Evolutionary conservation across 495 filamentous ascomycete genomes (phyloP).

Genomic region (Penicillium diatomitis): DNA sequence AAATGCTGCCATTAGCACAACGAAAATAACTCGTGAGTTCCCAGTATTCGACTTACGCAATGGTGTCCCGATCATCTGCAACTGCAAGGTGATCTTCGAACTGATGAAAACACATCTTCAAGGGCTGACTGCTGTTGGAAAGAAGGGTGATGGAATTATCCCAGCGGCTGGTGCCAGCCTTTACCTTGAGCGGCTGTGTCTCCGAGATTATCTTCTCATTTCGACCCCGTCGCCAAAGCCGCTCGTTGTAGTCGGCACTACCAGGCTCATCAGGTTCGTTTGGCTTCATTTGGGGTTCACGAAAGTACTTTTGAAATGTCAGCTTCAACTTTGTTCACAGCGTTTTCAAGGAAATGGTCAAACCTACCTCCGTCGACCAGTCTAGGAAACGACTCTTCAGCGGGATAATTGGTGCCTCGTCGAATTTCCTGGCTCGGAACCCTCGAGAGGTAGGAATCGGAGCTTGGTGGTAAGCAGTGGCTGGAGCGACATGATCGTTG

Average conservation of each 20-base stretch:
- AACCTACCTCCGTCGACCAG: conserved; percentile 77
- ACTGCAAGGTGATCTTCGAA: conserved; percentile 93
- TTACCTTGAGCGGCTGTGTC: conserved; percentile 86
- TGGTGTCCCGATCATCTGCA: conserved; percentile 83
- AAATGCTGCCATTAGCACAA: conserved; percentile 13
- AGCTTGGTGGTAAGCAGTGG: conserved; percentile 65
- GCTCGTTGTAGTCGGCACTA: conserved; percentile 91
- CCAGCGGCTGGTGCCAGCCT: conserved; percentile 78
- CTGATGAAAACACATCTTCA: conserved; percentile 92
- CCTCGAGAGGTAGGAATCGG: conserved; percentile 65
- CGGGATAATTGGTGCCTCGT: conserved; percentile 53
- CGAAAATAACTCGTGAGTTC: neutral
- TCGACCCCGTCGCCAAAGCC: conserved; percentile 83
- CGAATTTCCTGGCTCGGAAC: conserved; percentile 52
- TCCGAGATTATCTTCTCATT: conserved; percentile 87
- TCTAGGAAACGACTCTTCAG: conserved; percentile 77
- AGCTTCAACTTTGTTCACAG: conserved; percentile 18
- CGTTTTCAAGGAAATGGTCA: neutral
- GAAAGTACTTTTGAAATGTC: conserved; percentile 62
- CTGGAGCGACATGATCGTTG: conserved; percentile 56
- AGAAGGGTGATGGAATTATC: conserved; percentile 66
- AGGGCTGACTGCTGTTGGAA: conserved; percentile 78
- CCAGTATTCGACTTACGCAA: conserved; percentile 43
- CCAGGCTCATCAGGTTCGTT: conserved; percentile 94
- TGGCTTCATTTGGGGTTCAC: conserved; percentile 96